phyloP scores from a whole-genome alignment of 441 rosid species.

The Adansonia rubrostipa region DNA sequence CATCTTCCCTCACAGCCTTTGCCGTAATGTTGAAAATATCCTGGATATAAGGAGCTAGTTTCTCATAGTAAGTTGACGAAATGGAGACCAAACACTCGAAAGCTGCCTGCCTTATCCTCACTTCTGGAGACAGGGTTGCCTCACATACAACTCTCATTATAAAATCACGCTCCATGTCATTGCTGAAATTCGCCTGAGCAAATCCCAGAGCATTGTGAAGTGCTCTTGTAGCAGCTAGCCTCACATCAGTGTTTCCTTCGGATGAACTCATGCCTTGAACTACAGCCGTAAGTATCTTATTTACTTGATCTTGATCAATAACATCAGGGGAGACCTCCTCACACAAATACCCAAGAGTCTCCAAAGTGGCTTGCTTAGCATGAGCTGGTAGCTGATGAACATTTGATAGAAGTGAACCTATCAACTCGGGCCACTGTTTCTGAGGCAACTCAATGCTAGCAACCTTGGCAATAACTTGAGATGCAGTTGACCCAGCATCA shows the following conservation, averaged over 20 bases:
- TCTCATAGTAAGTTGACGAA: constrained; percentile 72
- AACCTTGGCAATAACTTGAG: constrained; percentile 72
- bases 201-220: constrained; percentile 72
- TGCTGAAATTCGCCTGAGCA: constrained; percentile 77
- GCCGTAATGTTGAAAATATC: constrained; percentile 70
- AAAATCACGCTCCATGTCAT: constrained; percentile 79
- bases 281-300: constrained; percentile 76
- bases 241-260: constrained; percentile 67
- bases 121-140: constrained; percentile 67
- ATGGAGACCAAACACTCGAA: constrained; percentile 79
- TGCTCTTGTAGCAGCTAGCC: constrained; percentile 79
- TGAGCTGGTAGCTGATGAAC: constrained; percentile 65
- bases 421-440: constrained; percentile 77
- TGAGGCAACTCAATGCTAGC: constrained; percentile 78
- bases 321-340: constrained; percentile 75
- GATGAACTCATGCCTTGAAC: constrained; percentile 79
- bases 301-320: constrained; percentile 76
- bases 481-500: constrained; percentile 69
- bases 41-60: constrained; percentile 63
- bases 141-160: constrained; percentile 80
- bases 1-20: constrained; percentile 72
- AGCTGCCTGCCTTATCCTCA: constrained; percentile 73
- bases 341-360: constrained; percentile 75
- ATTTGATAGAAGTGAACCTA: constrained; percentile 58
- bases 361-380: constrained; percentile 73